phyloP scores from a whole-genome alignment of 1,284 basidiomycete genomes.

The Austroboletus niveus region DNA sequence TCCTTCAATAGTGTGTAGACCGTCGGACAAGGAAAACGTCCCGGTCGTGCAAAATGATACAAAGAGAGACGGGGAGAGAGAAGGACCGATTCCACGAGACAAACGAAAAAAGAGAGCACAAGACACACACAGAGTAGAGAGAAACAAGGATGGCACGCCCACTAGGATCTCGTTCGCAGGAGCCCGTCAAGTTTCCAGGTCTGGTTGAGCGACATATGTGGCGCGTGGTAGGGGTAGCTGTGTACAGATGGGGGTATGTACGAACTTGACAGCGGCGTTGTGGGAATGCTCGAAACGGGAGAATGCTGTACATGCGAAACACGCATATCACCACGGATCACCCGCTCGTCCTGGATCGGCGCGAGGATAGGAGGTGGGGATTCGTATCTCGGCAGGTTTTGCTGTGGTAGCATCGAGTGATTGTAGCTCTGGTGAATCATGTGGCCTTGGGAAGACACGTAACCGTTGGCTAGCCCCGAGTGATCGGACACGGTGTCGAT shows the following conservation, averaged over 20 bases:
- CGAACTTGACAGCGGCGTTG: slow-evolving; percentile 28
- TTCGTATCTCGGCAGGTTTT: slow-evolving; percentile 39
- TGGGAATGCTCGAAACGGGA: slow-evolving; percentile 31
- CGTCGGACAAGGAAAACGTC: slow-evolving; percentile 6
- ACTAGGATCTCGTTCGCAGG: slow-evolving; percentile 30
- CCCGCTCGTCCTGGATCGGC: slow-evolving; percentile 49
- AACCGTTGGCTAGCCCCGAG: slow-evolving; percentile 27
- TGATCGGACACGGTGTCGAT: slow-evolving; percentile 30
- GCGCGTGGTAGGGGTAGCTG: slow-evolving; percentile 37
- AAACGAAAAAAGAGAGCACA: slow-evolving; percentile 1
- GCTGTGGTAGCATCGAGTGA: slow-evolving; percentile 30
- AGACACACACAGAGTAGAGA: not conserved
- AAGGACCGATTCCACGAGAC: slow-evolving; percentile 14
- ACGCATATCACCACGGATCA: slow-evolving; percentile 36
- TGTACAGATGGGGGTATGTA: slow-evolving; percentile 42
- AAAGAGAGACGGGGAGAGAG: slow-evolving; percentile 3
- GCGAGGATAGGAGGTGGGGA: slow-evolving; percentile 55
- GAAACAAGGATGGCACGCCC: not conserved
- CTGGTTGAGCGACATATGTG: slow-evolving; percentile 31
- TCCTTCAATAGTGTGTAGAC: slow-evolving; percentile 31
- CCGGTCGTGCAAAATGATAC: slow-evolving; percentile 20
- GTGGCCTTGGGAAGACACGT: slow-evolving; percentile 32
- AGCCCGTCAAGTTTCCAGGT: slow-evolving; percentile 31
- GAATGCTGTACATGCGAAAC: slow-evolving; percentile 34
- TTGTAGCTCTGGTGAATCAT: slow-evolving; percentile 34